Evolutionary conservation across 257 asterid species (phyloP), one percentile per base, ranked within the genome.

Genomic region (Solanum habrochaites): DNA sequence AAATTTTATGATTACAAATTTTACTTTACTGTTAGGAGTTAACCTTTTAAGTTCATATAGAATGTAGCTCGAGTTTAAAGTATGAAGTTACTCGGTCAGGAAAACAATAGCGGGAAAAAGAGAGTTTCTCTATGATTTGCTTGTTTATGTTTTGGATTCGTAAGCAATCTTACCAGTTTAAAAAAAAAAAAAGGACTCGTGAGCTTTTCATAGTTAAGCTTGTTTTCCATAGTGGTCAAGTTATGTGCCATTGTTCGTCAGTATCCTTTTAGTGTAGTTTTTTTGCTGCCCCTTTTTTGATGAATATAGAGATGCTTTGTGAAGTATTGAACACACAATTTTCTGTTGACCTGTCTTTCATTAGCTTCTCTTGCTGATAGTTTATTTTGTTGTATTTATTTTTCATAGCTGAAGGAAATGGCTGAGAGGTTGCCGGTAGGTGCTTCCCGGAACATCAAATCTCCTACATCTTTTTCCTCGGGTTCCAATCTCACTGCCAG

Each of bases 401-500:
- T 88, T 85, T 86, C 66, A 88, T 89, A 97, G 99, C 93, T 97
- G 83, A 97, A 97, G 93, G 99, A 97, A 90, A 94, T 97, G 98
- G 99, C 99, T 82, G 99, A 97, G 89, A 94, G 96, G 90, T 91
- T 95, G 86, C 99, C 99, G n/a, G 98, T 97, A 89, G 99, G 98
- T 89, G 93, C 98, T 75, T 91, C 96, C 43, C 95, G 94, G 89
- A 94, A 89, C 90, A 88, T 90, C 88, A 95, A 90, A 91, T 92
- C 98, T 85, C 96, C 93, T n/a, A 88, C 97, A 87, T 91, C 94
- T 73, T 85, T 91, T 87, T 90, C 96, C 52, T 82, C 89, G 77
- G 89, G 82, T 40, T 90, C 94, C 88, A 89, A 90, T 88, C 86
- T 91, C 80, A 88, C 88, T 75, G 83, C 93, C 40, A 86, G 73